Evolutionary conservation across 164 flowering plant genomes (phyloP), one percentile per base, ranked within the genome.

Genomic region (Brasenia schreberi): DNA sequence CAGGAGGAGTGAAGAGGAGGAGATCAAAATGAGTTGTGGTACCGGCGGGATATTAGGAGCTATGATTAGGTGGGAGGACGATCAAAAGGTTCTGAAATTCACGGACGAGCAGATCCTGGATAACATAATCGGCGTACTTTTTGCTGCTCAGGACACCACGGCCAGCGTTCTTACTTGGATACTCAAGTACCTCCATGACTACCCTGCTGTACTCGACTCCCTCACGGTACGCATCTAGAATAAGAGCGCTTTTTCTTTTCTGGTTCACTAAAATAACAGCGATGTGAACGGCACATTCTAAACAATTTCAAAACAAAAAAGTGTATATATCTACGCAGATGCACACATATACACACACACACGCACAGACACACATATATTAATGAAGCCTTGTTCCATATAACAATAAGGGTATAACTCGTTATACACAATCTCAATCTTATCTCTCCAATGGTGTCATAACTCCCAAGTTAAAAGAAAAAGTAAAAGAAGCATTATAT

Each of bases 91-190:
- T 12, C 42, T 72, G 14, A 60, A 75, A 9, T 81, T 90, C 0
- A 85, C 74, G n/a, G 93, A 92, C 62, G 71, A 80, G 56, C 93
- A 92, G 65, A 78, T 89, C 5, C 87, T 91, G 5, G 98, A 90
- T 73, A 90, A 92, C 64, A 77, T 92, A 43, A 90, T 92, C 9
- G 96, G 98, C 49, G 90, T 90, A 0, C 84, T 92, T 10, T 92
- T 92, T 60, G 98, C 98, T 23, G 98, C 98, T 53, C 95, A 82
- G 33, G 98, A 92, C 65, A 92, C 98, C 0, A 92, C 98, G n/a
- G 98, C 96, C 0, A 85, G 87, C 72, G 86, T 79, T n/a, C 77
- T 88, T 19, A 89, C 97, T 0, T 92, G 98, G 98, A 58, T 86
- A 43, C 72, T 92, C 18, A 92, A 92, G 72, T 88, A 85, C 73